Evolutionary conservation across 2,329 filamentous ascomycete genomes (phyloP), one percentile per base, ranked within the genome.

Genomic region (Trichoderma citrinoviride): DNA sequence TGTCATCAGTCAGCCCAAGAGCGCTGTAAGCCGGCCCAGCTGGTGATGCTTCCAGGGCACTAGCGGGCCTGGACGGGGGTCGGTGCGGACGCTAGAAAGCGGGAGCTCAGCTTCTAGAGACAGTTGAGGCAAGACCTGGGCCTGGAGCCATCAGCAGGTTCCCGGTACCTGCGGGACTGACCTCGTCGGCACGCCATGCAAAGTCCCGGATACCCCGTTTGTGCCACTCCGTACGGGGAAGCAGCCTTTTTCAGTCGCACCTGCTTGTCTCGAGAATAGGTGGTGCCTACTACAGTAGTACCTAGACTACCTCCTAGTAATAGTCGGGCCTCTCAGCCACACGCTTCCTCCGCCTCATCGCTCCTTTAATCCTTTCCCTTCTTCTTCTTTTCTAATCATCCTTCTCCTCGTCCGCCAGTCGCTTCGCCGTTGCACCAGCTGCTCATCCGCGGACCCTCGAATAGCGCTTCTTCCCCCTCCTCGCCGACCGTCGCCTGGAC

Each of bases 321-420:
- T 37, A 44, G 37, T 61, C 43, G 57, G 46, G 25, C 23, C 47
- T 54, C 60, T 62, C 60, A 62, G 60, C 60, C 60, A 62, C 60
- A 62, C 60, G 58, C 43, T 54, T 62, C 49, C 47, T 60, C 43
- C 44, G 19, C 56, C 56, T 62, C 60, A 62, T 54, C 49, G 29
- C 40, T 27, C 23, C 60, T 62, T 49, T 43, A 33, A 46, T 57
- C 52, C 19, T 33, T 43, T n/a, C n/a, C 43, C 25, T 43, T 43
- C n/a, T 19, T 47, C 19, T 47, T 25, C 37, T 56, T 43, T 25
- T 58, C 50, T 23, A n/a, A 37, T 47, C 19, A 2, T 29, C 14
- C 15, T 27, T 50, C 21, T 21, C 29, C 19, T 41, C n/a, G 12
- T 53, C 19, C 19, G n/a, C 4, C 21, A 14, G n/a, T 17, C 40